Evolutionary conservation across 768 basidiomycete species (phyloP), one percentile per base, ranked within the genome.

Genomic region (Phanerodontia chrysosporium): DNA sequence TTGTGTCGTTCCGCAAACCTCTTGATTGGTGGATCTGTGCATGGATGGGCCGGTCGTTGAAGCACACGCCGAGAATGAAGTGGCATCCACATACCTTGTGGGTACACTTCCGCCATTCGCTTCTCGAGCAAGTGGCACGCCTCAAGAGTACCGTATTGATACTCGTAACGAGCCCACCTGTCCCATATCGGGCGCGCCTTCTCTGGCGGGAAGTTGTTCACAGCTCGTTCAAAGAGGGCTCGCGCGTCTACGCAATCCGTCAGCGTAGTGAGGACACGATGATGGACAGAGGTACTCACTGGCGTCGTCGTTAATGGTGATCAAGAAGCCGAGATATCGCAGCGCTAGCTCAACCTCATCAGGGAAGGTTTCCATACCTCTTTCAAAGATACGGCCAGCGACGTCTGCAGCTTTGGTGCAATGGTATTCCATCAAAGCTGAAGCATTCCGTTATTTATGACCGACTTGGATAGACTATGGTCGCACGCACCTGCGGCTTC

Each of bases 361-460:
- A 2, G 83, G 83, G 69, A 91, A 97, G 14, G 78, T 74, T 67
- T 95, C 92, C 68, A 97, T 74, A 27, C 95, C 97, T 64, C 90
- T 89, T 72, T 98, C 95, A 69, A 96, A 98, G 60, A 99, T 95
- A 46, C 94, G 82, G 46, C 86, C 89, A 0, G 95, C 90, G 27
- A 98, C 87, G 45, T 80, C 80, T 2, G 82, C 74, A 48, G 90
- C 87, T 57, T 89, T 89, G 67, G 87, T 91, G 68, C 83, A 83
- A 70, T 97, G 94, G 67, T 97, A 97, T 71, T 98, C 97, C 84
- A 96, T 91, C 65, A 95, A 70, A 0, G 97, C 97, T 95, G 30
- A 32, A 2, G 5, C 7, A n/a, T n/a, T n/a, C n/a, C n/a, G n/a
- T n/a, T n/a, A 46, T 4, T 18, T 10, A 16, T 3, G 18, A 22